Evolutionary conservation across 2,329 filamentous ascomycete species (phyloP).

Genomic region (Diplodia sapinea): DNA sequence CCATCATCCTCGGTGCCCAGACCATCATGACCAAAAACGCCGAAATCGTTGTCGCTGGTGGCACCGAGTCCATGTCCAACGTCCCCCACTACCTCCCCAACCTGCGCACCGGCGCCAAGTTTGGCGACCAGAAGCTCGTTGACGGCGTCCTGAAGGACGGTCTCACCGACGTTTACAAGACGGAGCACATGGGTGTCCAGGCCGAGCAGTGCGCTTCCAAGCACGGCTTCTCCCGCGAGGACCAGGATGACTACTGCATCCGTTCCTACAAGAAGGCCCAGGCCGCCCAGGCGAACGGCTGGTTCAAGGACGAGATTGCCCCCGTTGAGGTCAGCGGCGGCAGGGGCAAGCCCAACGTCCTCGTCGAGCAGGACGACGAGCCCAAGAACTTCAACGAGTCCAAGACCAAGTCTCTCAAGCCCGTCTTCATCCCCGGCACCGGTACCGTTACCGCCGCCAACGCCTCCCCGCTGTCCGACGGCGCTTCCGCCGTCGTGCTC

Average conservation of each 20-base stretch:
- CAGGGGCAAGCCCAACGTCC: slow-evolving; percentile 84
- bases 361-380: slow-evolving; percentile 88
- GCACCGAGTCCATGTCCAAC: slow-evolving; percentile 99
- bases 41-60: slow-evolving; percentile 89
- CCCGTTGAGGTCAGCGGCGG: slow-evolving; percentile 87
- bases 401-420: slow-evolving; percentile 63
- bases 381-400: slow-evolving; percentile 78
- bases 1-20: slow-evolving; percentile 91
- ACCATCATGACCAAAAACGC: slow-evolving; percentile 98
- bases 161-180: slow-evolving; percentile 90
- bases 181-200: slow-evolving; percentile 95
- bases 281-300: slow-evolving; percentile 78
- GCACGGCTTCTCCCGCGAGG: slow-evolving; percentile 78
- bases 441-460: slow-evolving; percentile 96
- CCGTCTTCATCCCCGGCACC: slow-evolving; percentile 78
- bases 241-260: slow-evolving; percentile 96
- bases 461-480: slow-evolving; percentile 94
- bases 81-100: slow-evolving; percentile 91
- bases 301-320: slow-evolving; percentile 84
- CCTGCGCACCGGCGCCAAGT: slow-evolving; percentile 88
- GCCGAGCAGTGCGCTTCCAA: slow-evolving; percentile 91
- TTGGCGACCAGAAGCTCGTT: slow-evolving; percentile 85
- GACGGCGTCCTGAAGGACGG: slow-evolving; percentile 95
- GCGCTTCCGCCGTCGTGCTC: slow-evolving; percentile 88
- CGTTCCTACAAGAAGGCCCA: slow-evolving; percentile 93